Base-by-base conservation (phyloP, 768 basidiomycete species). In the Russula dissimulans region DNA sequence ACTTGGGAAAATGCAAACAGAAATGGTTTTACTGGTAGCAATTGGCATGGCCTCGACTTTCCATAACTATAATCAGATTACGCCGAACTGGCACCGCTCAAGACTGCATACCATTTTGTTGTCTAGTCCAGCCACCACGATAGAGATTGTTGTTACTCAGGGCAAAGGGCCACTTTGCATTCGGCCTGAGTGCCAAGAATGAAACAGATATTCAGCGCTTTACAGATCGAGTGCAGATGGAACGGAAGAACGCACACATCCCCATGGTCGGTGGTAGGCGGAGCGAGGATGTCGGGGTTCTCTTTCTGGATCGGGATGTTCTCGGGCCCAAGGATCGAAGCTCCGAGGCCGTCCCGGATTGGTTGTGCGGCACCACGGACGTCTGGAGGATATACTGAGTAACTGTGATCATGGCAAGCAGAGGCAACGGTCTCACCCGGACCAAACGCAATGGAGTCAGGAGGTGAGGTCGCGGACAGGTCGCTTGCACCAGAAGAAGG, bases 231-330 rank as follows among this genome's bases (percentile, higher is more conserved):
- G 15, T 10, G 31, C 22, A 18, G n/a, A 32, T 29, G 42, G 32
- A n/a, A n/a, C n/a, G n/a, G n/a, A n/a, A n/a, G n/a, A n/a, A 10
- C 12, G 65, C 58, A 74, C 77, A 87, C 72, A 26, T 59, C 61
- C 12, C 86, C 85, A 26, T 73, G 66, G 66, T 88, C 86, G 0
- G 87, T 86, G 6, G 76, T 78, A 4, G 86, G 86, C 46, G 84
- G 82, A 10, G 81, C 81, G 0, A 87, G 64, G 4, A 74, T 55
- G 53, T 87, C 81, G 9, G 83, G 74, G 54, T 85, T 84, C 69
- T 87, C 74, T 31, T 77, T 54, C 53, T 82, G 77, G n/a, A 86
- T 41, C 3, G 78, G 77, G 4, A 78, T 60, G 65, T 87, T 84
- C 56, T 83, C 73, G 0, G 82, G 85, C 1, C 82, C 85, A 2